Percentiles rank a stretch among this genome's conserved stretches.
Evolutionary conservation across 2,329 filamentous ascomycete genomes (phyloP).

Genomic region (Nemania sp.): DNA sequence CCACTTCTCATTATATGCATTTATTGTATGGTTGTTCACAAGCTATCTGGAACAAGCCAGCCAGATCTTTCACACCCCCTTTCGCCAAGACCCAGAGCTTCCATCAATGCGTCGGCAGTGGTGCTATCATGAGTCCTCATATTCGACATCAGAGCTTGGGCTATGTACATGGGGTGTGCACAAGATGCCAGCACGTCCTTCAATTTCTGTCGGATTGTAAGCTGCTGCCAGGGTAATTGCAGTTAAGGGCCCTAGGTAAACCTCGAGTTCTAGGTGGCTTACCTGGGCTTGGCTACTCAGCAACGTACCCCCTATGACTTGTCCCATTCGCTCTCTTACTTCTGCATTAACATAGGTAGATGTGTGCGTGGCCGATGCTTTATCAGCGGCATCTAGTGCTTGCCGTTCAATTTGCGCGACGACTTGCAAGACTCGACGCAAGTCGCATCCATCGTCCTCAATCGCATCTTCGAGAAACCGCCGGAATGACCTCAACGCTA

Average conservation of each 20-base stretch:
- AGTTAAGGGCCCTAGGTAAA: too few relatives aligned
- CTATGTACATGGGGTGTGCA: constrained; percentile 15
- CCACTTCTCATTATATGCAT: too few relatives aligned
- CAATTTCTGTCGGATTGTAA: constrained; percentile 2
- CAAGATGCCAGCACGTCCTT: constrained; percentile 5
- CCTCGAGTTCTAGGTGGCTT: too few relatives aligned
- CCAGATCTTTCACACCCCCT: not conserved
- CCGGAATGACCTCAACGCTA: constrained; percentile 2
- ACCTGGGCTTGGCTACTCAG: too few relatives aligned
- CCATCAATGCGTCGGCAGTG: not conserved
- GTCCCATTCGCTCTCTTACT: too few relatives aligned
- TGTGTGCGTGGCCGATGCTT: too few relatives aligned
- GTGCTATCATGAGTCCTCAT: constrained; percentile 10
- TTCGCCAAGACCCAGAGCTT: not conserved
- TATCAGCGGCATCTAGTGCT: not conserved
- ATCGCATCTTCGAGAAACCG: constrained; percentile 1
- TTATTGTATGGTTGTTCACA: too few relatives aligned
- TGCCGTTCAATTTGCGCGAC: constrained; percentile 5
- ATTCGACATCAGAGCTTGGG: constrained; percentile 13
- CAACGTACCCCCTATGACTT: too few relatives aligned
- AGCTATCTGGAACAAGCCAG: not conserved
- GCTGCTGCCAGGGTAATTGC: too few relatives aligned
- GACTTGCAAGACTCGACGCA: not conserved
- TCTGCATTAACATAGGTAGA: too few relatives aligned
- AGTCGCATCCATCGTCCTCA: not conserved